Percentiles rank a stretch among this genome's conserved stretches.
phyloP scores from a whole-genome alignment of 2,329 filamentous ascomycete species.

The Exophiala viscosa region DNA sequence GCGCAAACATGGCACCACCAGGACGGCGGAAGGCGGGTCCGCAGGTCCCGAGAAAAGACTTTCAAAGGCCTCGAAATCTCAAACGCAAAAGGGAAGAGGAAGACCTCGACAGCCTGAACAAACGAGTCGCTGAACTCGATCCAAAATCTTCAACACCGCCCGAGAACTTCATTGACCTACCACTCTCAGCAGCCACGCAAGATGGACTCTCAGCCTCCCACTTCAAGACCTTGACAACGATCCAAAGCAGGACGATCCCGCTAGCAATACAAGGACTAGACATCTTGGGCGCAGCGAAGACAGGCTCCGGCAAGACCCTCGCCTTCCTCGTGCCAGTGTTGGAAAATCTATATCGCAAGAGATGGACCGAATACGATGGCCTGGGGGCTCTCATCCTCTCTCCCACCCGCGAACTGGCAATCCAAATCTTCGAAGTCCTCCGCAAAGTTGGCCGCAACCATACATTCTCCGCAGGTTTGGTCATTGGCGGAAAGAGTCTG shows the following conservation, averaged over 20 bases:
- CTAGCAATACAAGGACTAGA: slow-evolving; percentile 80
- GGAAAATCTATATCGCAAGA: slow-evolving; percentile 83
- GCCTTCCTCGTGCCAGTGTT: slow-evolving; percentile 89
- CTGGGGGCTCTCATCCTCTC: slow-evolving; percentile 89
- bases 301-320: slow-evolving; percentile 90
- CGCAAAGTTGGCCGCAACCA: slow-evolving; percentile 86
- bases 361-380: slow-evolving; percentile 88
- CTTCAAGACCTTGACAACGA: slow-evolving; percentile 85
- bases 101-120: slow-evolving; percentile 39
- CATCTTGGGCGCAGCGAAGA: slow-evolving; percentile 91
- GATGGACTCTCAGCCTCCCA: slow-evolving; percentile 79
- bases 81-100: slow-evolving; percentile 48
- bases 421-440: slow-evolving; percentile 94
- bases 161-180: slow-evolving; percentile 75
- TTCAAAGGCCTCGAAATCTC: slow-evolving; percentile 30
- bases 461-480: slow-evolving; percentile 82
- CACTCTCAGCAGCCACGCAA: slow-evolving; percentile 75
- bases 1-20: slow-evolving; percentile 10
- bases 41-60: slow-evolving; percentile 1
- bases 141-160: slow-evolving; percentile 43
- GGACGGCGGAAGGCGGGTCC: slow-evolving; percentile 9
- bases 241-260: slow-evolving; percentile 86
- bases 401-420: slow-evolving; percentile 89
- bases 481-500: slow-evolving; percentile 89
- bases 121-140: slow-evolving; percentile 45